phyloP scores from a whole-genome alignment of 129 eudicot species.

The Flaveria trinervia region DNA sequence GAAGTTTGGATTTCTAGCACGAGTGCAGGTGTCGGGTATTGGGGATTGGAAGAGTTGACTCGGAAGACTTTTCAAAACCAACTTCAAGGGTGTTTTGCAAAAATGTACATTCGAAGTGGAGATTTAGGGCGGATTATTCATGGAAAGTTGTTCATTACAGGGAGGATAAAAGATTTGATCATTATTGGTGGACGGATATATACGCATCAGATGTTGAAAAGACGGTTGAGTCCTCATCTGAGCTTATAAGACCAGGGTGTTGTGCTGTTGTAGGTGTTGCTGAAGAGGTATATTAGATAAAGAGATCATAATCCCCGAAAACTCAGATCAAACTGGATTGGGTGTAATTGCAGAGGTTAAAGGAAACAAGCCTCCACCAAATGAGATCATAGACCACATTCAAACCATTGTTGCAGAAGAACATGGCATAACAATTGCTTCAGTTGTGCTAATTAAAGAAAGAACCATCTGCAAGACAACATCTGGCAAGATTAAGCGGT shows the following conservation, averaged over 20 bases:
- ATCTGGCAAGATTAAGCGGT: constrained; percentile 50
- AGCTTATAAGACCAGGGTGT: constrained; percentile 47
- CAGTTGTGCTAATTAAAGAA: constrained; percentile 40
- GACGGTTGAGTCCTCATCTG: constrained; percentile 49
- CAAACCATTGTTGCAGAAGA: constrained; percentile 41
- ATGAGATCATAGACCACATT: constrained; percentile 32
- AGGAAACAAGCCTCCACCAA: constrained; percentile 25
- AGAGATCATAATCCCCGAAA: constrained; percentile 33
- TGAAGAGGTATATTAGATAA: constrained; percentile 34
- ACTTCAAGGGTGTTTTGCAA: constrained; percentile 29
- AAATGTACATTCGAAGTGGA: constrained; percentile 43
- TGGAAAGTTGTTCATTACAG: constrained; percentile 45
- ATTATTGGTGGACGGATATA: constrained; percentile 49
- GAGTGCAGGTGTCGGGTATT: constrained; percentile 55
- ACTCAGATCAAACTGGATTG: constrained; percentile 43
- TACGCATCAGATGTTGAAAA: constrained; percentile 53
- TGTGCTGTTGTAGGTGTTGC: constrained; percentile 54
- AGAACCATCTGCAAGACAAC: constrained; percentile 48
- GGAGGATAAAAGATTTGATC: constrained; percentile 50
- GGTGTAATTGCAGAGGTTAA: constrained; percentile 51
- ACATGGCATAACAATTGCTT: constrained; percentile 46
- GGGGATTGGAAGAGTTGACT: constrained; percentile 50
- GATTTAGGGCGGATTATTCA: constrained; percentile 46
- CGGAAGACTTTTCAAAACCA: constrained; percentile 38
- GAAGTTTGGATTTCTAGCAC: constrained; percentile 51